phyloP scores from a whole-genome alignment of 441 rosid species.

The Dalechampia spathulata region DNA sequence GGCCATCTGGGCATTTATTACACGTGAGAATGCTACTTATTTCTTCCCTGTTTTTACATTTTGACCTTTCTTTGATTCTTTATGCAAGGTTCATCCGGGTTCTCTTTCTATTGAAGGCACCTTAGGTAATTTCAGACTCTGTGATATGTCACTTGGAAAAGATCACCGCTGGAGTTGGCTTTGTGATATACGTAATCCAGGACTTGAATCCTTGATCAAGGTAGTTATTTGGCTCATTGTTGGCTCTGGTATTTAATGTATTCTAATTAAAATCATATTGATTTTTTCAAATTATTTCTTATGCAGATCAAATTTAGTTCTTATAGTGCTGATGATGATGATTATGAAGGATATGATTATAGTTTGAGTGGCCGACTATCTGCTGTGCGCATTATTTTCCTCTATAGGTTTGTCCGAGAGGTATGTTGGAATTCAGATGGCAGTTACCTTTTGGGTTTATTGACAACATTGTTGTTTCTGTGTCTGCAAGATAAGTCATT shows the following conservation, averaged over 20 bases:
- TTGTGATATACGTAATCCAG: constrained; percentile 99
- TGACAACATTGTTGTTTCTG: not conserved
- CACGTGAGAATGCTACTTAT: too few relatives aligned
- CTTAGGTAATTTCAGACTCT: constrained; percentile 91
- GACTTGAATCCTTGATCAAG: constrained; percentile 92
- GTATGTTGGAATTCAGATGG: constrained; percentile 37
- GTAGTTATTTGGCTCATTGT: constrained; percentile 23
- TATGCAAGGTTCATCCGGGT: constrained; percentile 79
- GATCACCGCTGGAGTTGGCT: constrained; percentile 93
- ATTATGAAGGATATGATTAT: constrained; percentile 96
- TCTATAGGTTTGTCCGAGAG: constrained; percentile 97
- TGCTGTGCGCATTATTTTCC: constrained; percentile 95
- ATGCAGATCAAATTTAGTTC: constrained; percentile 89
- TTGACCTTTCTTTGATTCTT: constrained; percentile 20
- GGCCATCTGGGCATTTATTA: too few relatives aligned
- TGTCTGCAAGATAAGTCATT: not conserved
- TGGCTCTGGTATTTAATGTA: constrained; percentile 3
- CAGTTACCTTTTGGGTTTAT: not conserved
- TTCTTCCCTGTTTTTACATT: not conserved
- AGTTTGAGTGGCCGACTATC: constrained; percentile 91
- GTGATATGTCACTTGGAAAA: constrained; percentile 84
- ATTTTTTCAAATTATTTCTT: too few relatives aligned
- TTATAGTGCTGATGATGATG: constrained; percentile 90
- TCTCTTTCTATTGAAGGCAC: constrained; percentile 92
- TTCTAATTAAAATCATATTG: too few relatives aligned